A percentile compares a stretch with the other conserved stretches of the same genome.
Conservation (phyloP, 768 basidiomycete genomes). For the Gloeophyllum trabeum region DNA sequence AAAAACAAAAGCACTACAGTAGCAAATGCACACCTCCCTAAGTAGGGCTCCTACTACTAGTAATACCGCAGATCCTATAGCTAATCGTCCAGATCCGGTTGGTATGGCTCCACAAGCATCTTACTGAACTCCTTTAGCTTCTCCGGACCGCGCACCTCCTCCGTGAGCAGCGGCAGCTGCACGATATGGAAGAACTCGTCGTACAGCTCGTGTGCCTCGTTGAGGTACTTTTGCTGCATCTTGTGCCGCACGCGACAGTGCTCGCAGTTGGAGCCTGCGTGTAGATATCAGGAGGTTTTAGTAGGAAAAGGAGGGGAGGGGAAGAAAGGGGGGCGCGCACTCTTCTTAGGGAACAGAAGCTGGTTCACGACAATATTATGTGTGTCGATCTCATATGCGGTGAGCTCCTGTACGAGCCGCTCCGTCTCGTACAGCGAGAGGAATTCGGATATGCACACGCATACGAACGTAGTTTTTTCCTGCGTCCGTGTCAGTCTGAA, state of each 20-base stretch:
- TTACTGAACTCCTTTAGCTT: constrained; percentile 88
- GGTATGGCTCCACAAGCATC: constrained; percentile 79
- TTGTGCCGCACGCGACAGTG: constrained; percentile 90
- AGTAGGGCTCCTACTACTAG: too few relatives aligned
- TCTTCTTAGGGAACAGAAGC: constrained; percentile 83
- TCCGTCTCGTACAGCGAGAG: constrained; percentile 97
- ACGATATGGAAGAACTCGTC: constrained; percentile 98
- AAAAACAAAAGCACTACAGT: too few relatives aligned
- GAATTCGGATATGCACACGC: constrained; percentile 98
- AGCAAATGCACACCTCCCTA: too few relatives aligned
- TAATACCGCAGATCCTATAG: too few relatives aligned
- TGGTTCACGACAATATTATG: constrained; percentile 99
- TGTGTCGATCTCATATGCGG: constrained; percentile 92
- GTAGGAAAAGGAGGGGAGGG: constrained; percentile 1
- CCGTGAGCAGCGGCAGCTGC: constrained; percentile 85
- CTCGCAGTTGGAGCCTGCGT: constrained; percentile 79
- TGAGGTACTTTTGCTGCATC: constrained; percentile 98
- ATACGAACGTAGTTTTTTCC: constrained; percentile 99
- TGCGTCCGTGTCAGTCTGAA: constrained; percentile 17
- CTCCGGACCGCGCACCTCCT: constrained; percentile 93
- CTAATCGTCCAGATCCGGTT: neutral
- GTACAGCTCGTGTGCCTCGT: constrained; percentile 93
- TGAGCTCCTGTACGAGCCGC: constrained; percentile 91
- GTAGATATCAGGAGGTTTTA: constrained; percentile 3
- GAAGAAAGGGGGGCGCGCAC: constrained; percentile 31